Evolutionary conservation across 1,139 yeast genomes (phyloP).

Genomic region (Hemisphaericaspora xylofermentans): DNA sequence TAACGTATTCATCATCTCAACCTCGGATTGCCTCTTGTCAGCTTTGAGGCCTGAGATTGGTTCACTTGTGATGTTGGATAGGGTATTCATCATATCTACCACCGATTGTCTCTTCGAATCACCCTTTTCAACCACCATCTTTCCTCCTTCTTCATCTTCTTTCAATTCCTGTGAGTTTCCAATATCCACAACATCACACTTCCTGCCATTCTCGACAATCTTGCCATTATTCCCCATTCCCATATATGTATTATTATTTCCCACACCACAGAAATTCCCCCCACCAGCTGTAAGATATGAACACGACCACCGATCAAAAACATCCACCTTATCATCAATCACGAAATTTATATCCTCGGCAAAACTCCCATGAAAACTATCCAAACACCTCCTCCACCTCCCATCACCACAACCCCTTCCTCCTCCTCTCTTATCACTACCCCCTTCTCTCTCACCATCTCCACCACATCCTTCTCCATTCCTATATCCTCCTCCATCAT

Average conservation of each 20-base stretch:
- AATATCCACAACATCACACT: not conserved
- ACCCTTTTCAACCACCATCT: no score
- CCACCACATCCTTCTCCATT: no score
- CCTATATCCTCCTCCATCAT: conserved; percentile 8
- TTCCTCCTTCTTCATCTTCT: conserved; percentile 1
- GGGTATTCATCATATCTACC: no score
- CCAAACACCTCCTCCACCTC: conserved; percentile 9
- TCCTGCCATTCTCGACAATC: not conserved
- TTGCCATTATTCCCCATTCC: conserved; percentile 7
- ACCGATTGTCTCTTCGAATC: no score
- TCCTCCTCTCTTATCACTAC: no score
- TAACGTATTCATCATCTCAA: no score
- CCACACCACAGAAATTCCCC: no score
- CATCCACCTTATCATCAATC: conserved; percentile 18
- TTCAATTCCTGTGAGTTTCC: not conserved
- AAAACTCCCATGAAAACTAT: conserved; percentile 34
- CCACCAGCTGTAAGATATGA: not conserved
- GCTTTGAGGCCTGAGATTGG: no score
- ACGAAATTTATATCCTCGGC: conserved; percentile 26
- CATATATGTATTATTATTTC: no score
- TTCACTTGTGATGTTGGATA: no score
- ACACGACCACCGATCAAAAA: conserved; percentile 18
- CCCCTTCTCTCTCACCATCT: no score
- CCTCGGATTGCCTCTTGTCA: no score
- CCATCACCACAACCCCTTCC: not conserved